A percentile compares a stretch with the other conserved stretches of the same genome.
Conservation (phyloP, 768 basidiomycete genomes). For the Dioszegia crocea region DNA sequence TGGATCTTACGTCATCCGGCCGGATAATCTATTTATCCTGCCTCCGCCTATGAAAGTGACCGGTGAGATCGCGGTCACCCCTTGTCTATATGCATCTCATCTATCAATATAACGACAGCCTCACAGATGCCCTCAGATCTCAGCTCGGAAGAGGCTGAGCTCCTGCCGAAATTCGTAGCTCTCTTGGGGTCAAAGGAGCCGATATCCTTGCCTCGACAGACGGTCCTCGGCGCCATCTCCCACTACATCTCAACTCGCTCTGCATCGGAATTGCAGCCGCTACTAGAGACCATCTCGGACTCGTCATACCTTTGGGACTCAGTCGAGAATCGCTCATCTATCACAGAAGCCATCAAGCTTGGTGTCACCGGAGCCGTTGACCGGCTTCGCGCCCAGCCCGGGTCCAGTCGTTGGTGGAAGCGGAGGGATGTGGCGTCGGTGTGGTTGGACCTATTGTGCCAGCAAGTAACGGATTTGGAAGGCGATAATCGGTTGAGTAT, state of each 20-base stretch:
- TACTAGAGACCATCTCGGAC: slow-evolving; percentile 9
- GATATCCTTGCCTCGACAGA: slow-evolving; percentile 16
- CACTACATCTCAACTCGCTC: slow-evolving; percentile 29
- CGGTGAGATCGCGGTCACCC: no score
- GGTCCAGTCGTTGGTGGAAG: slow-evolving; percentile 1
- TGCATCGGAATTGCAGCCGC: not conserved
- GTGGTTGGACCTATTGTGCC: slow-evolving; percentile 15
- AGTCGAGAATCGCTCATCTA: not conserved
- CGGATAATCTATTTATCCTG: no score
- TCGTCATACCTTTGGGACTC: slow-evolving; percentile 5
- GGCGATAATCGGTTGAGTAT: not conserved
- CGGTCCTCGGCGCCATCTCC: slow-evolving; percentile 30
- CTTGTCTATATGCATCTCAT: no score
- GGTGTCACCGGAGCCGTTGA: not conserved
- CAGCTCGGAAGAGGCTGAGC: not conserved
- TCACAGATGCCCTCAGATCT: not conserved
- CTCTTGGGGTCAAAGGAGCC: slow-evolving; percentile 10
- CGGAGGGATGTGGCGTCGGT: not conserved
- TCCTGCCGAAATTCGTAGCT: slow-evolving; percentile 6
- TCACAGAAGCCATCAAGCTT: not conserved
- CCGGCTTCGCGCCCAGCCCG: not conserved
- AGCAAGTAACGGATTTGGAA: not conserved
- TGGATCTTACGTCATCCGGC: not conserved
- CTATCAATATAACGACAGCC: not conserved
- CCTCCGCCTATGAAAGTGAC: not conserved